Evolutionary conservation across 768 basidiomycete species (phyloP).

Genomic region (Tremella mesenterica): DNA sequence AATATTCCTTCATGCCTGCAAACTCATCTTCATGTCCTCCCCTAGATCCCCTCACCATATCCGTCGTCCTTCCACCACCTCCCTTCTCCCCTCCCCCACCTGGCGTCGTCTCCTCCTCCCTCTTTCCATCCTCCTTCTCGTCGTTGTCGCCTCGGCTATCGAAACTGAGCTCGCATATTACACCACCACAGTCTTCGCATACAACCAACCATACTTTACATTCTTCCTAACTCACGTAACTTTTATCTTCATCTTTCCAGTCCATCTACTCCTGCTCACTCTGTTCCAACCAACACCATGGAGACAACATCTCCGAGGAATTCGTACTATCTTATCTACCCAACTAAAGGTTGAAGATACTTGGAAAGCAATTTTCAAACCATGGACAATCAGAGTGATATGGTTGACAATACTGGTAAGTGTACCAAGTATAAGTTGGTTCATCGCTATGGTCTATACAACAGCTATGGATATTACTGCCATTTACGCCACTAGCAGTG

Average conservation of each 20-base stretch:
- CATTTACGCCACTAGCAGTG: conserved; percentile 82
- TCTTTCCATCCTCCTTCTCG: conserved; percentile 25
- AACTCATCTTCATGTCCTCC: too few relatives aligned
- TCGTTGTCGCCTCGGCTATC: conserved; percentile 35
- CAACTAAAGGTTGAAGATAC: too few relatives aligned
- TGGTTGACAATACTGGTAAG: conserved; percentile 35
- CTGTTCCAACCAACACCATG: too few relatives aligned
- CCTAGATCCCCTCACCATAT: too few relatives aligned
- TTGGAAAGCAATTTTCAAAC: not conserved
- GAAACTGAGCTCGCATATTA: conserved; percentile 48
- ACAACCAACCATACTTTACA: conserved; percentile 78
- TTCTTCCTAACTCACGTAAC: conserved; percentile 80
- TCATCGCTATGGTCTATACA: conserved; percentile 17
- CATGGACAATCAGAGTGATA: conserved; percentile 30
- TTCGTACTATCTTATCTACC: not conserved
- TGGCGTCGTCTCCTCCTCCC: conserved; percentile 19
- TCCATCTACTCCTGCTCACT: conserved; percentile 64
- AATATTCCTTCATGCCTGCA: too few relatives aligned
- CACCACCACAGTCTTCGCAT: conserved; percentile 66
- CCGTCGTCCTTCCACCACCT: too few relatives aligned
- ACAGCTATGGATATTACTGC: conserved; percentile 74
- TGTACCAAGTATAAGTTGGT: conserved; percentile 39
- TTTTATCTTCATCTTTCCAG: conserved; percentile 67
- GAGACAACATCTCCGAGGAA: not conserved
- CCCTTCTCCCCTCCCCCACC: conserved; percentile 1